phyloP scores from a whole-genome alignment of 148 eudicot genomes.

The Suaeda aralocaspica region DNA sequence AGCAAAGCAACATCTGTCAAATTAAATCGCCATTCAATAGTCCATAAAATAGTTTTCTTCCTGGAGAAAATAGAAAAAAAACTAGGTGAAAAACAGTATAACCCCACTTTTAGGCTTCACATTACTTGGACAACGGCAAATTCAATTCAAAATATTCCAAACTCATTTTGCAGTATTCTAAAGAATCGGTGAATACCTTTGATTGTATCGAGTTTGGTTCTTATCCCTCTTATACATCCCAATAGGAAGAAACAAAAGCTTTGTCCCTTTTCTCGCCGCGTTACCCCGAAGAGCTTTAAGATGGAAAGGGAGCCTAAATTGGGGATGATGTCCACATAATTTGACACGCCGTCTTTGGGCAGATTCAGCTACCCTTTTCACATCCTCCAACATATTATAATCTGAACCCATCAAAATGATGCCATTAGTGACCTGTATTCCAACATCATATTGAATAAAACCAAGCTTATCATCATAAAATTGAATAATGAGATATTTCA shows the following conservation, averaged over 20 bases:
- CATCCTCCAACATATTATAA: constrained; percentile 84
- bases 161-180: not conserved
- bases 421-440: not conserved
- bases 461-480: not conserved
- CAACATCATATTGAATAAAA: not conserved
- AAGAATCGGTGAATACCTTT: constrained; percentile 32
- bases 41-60: constrained; percentile 73
- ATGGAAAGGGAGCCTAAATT: constrained; percentile 50
- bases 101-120: not conserved
- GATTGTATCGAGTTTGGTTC: constrained; percentile 50
- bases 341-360: constrained; percentile 61
- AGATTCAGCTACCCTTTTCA: constrained; percentile 88
- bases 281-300: constrained; percentile 53
- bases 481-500: too few relatives aligned
- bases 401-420: constrained; percentile 39
- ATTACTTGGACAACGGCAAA: too few relatives aligned
- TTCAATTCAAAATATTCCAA: not conserved
- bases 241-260: constrained; percentile 46
- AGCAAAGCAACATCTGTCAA: constrained; percentile 71
- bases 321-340: constrained; percentile 39
- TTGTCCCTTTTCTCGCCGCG: constrained; percentile 51
- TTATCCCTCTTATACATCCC: constrained; percentile 80
- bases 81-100: not conserved
- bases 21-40: constrained; percentile 93
- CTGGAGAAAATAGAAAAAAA: constrained; percentile 32